Evolutionary conservation across 371 early-diverging fungal species (phyloP), one percentile per base, ranked within the genome.

Genomic region (Sporodiniella umbellata): DNA sequence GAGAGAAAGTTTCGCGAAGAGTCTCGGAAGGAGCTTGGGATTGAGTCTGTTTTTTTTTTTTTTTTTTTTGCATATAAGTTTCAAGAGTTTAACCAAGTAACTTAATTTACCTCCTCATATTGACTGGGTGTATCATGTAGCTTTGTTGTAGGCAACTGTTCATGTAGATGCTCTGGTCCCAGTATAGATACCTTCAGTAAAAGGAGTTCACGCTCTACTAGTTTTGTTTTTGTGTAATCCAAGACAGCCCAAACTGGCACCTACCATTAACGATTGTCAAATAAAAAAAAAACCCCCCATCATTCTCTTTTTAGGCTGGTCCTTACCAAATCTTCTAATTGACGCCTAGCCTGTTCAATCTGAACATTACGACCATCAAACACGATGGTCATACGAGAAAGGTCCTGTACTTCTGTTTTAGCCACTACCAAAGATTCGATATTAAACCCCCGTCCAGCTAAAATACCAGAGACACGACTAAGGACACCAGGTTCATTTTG

Each of bases 171-270:
- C 46, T 83, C 84, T 12, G 86, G 85, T 23, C 92, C 91, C 17
- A 92, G 68, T 23, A 94, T 86, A 42, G 91, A 92, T n/a, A 95
- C 90, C 72, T 95, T 95, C 63, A 92, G 81, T 58, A 98, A 66
- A 48, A 93, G 75, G 60, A 95, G 64, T 69, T 98, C 98, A 53
- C 98, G 84, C 68, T 95, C 91, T 19, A 98, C 85, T 38, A 93
- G 74, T 48, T 77, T 81, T 39, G 84, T 83, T 35, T 83, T 78
- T 33, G 92, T 92, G 80, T 95, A 95, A 65, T 96, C 95, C 57
- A 98, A 73, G 25, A 95, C 98, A 17, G 96, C 98, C 95, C 95
- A 98, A 21, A 96, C 92, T 30, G 96, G 96, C 37, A 95, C 86
- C 86, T 85, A 43, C 30, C 26, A 4, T 11, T 4, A 25, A 19